Evolutionary conservation across 495 filamentous ascomycete species (phyloP), one percentile per base, ranked within the genome.

Genomic region (Hypoxylon perforatum): DNA sequence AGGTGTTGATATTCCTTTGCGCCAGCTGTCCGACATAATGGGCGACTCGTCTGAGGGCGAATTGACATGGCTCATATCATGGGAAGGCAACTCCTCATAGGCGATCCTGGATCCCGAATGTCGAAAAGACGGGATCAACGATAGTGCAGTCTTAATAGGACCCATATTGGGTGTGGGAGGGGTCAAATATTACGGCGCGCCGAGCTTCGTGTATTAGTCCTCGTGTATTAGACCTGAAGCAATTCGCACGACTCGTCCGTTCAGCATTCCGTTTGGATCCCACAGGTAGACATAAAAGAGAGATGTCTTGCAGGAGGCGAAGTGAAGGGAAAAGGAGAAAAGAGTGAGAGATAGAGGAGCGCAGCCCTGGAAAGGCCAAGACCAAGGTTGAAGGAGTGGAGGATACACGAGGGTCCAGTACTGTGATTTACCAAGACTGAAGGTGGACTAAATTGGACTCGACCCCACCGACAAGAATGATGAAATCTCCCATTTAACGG

Each of bases 71-170:
- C 64, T 70, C 12, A 61, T 54, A 41, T 73, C 68, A 42, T 73
- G 65, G 0, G 71, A 61, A 33, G 71, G 71, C 28, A 71, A 39
- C 19, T 61, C 49, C 8, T 73, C 35, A 19, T 73, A 73, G 22
- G 47, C 48, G 28, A 57, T 23, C 42, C 50, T 64, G 10, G 66
- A 61, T 41, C 61, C 61, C 17, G 64, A 33, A 36, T 33, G 12
- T 46, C 57, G 57, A 53, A 71, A n/a, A 14, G 63, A 69, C 10
- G 71, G 54, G 12, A 71, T 50, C 28, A 56, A 63, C 4, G 71
- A 63, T 35, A 73, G 56, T 12, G 50, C 58, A 41, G 33, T 61
- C 48, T 50, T 69, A n/a, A 71, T 53, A 45, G 49, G 38, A 25
- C 71, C 56, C 69, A 65, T 63, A 44, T 39, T 71, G 30, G 23